phyloP scores from a whole-genome alignment of 2,329 filamentous ascomycete species.

The Xylariales sp. region DNA sequence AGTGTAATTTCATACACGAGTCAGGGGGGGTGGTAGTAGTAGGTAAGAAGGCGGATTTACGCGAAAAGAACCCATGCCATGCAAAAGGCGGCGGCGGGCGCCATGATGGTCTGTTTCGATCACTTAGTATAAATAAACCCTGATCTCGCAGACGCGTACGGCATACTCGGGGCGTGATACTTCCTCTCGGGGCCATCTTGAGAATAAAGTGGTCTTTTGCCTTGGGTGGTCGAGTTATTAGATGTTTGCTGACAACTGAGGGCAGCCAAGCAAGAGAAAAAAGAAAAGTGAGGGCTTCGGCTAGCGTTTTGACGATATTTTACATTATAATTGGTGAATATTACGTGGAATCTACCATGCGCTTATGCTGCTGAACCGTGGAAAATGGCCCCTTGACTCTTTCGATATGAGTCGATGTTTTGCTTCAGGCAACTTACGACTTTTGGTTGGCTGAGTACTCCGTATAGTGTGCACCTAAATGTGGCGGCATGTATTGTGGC shows the following conservation, averaged over 20 bases:
- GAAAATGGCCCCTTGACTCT: background rate
- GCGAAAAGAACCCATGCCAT: constrained; percentile 40
- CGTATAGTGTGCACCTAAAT: too few species aligned
- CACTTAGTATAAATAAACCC: background rate
- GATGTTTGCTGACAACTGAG: background rate
- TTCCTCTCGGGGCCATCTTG: constrained; percentile 38
- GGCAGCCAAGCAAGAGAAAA: too few species aligned
- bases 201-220: background rate
- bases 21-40: too few species aligned
- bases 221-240: background rate
- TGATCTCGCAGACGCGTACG: background rate
- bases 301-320: background rate
- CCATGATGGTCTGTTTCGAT: constrained; percentile 35
- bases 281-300: too few species aligned
- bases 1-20: too few species aligned
- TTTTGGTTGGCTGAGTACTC: too few species aligned
- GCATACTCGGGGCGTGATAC: constrained; percentile 35
- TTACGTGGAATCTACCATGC: background rate
- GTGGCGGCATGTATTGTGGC: background rate
- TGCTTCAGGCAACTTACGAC: too few species aligned
- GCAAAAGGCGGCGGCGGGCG: constrained; percentile 35
- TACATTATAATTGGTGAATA: constrained; percentile 3
- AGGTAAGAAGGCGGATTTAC: constrained; percentile 20
- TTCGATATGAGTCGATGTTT: too few species aligned
- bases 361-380: background rate